Evolutionary conservation across 2,329 filamentous ascomycete species (phyloP), one percentile per base, ranked within the genome.

Genomic region (Pseudogymnoascus sp.): DNA sequence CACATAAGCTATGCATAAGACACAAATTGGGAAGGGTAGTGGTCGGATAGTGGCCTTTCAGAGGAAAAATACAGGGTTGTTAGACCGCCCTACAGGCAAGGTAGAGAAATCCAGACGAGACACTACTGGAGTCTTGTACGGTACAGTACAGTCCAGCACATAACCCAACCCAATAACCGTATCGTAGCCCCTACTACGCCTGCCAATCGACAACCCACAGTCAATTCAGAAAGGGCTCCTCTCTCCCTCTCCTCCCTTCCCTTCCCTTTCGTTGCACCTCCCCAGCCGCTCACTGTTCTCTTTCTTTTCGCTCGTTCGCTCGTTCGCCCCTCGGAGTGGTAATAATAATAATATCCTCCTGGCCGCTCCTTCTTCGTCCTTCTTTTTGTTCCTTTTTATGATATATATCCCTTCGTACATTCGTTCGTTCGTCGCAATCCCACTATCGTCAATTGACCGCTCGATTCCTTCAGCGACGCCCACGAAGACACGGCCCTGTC

Each of bases 321-420:
- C 50, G n/a, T 56, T 56, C 50, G 28, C 11, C 50, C 10, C n/a
- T 56, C 25, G 28, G 50, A 56, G 50, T 56, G 50, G 50, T 56
- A 56, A 21, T 61, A 61, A n/a, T 61, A 38, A 61, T 61, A 61
- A 61, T 61, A 61, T 61, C 59, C 59, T 61, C 59, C 35, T 23
- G 21, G 59, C 35, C 33, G 35, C 35, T 47, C 59, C 6, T 61
- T 61, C 50, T 40, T 61, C 31, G 59, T 47, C 40, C 18, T 61
- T 61, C 35, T 61, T 61, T 42, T 61, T 47, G n/a, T 44, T 8
- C 50, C 59, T 8, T 40, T 47, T 61, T 61, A 61, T 47, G 59
- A 38, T 61, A 31, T 47, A 40, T 31, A 18, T 61, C 23, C 33
- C 25, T 61, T 40, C 59, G 59, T 23, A 37, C 33, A 47, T 25